These are phyloP conservation scores for Hymenoscyphus salicellus DNA, from an alignment of 2,329 filamentous ascomycete species.

Conservation along the genomic window DNA sequence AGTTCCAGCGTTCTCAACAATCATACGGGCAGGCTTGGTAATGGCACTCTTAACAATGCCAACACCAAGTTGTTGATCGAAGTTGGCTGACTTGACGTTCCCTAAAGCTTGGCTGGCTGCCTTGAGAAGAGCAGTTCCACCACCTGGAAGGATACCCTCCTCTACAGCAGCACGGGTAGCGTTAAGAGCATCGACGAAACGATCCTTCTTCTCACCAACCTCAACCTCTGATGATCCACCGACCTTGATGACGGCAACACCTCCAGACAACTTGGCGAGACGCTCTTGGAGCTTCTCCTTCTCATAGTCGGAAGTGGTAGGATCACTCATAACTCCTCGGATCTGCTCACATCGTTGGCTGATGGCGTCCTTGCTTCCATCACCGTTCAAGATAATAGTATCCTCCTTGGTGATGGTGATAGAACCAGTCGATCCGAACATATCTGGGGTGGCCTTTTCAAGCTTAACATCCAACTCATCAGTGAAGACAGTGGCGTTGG, in stretches of 20 bases:
- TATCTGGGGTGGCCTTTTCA: slow-evolving; percentile 92
- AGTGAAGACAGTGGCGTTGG: slow-evolving; percentile 95
- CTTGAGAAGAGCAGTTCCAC: slow-evolving; percentile 97
- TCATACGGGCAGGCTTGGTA: slow-evolving; percentile 87
- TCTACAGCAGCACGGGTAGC: slow-evolving; percentile 97
- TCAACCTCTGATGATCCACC: slow-evolving; percentile 97
- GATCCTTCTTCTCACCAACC: slow-evolving; percentile 99
- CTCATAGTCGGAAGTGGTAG: slow-evolving; percentile 96
- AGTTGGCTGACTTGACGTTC: slow-evolving; percentile 85
- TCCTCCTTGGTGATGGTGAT: slow-evolving; percentile 99
- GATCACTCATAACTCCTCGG: slow-evolving; percentile 91
- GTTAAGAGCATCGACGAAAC: slow-evolving; percentile 96
- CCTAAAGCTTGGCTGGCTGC: slow-evolving; percentile 84
- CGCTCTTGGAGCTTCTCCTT: slow-evolving; percentile 99
- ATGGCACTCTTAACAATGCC: slow-evolving; percentile 98
- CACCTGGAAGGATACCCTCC: slow-evolving; percentile 97
- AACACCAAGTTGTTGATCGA: slow-evolving; percentile 98
- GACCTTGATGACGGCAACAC: slow-evolving; percentile 99
- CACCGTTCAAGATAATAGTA: slow-evolving; percentile 96
- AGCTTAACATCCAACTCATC: slow-evolving; percentile 99
- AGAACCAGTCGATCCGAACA: slow-evolving; percentile 94
- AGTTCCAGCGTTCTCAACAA: slow-evolving; percentile 95
- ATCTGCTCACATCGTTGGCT: slow-evolving; percentile 98
- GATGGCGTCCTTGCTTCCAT: slow-evolving; percentile 91
- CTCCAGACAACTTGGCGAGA: slow-evolving; percentile 97